Percentiles rank a stretch among this genome's conserved stretches.
Conservation (phyloP, 2,329 filamentous ascomycete species). For the Cercospora sp. region DNA sequence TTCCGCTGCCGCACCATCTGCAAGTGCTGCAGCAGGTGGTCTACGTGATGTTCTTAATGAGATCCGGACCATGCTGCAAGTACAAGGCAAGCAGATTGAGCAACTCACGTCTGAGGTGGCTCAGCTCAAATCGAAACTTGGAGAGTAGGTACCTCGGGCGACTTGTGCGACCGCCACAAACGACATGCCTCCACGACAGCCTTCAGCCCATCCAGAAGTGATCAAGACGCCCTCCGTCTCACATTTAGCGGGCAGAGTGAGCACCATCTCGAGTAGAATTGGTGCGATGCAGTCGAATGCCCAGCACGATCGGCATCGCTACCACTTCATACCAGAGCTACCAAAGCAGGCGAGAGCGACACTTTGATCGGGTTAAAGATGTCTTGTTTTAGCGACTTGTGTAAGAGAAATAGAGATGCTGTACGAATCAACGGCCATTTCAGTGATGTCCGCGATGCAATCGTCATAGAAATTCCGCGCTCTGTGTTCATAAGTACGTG, state of each 20-base stretch:
- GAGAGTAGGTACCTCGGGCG: slow-evolving; percentile 25
- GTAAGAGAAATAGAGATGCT: slow-evolving; percentile 11
- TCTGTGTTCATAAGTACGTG: not conserved
- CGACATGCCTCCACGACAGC: not conserved
- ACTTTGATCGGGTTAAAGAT: not conserved
- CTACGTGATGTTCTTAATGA: slow-evolving; percentile 69
- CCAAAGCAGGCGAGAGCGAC: slow-evolving; percentile 3
- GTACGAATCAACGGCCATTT: slow-evolving; percentile 10
- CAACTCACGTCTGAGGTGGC: slow-evolving; percentile 81
- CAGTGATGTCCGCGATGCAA: slow-evolving; percentile 9
- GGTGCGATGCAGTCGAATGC: not conserved
- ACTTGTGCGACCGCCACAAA: slow-evolving; percentile 2
- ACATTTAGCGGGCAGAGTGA: slow-evolving; percentile 11
- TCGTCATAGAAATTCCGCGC: slow-evolving; percentile 10
- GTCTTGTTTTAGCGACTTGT: slow-evolving; percentile 2
- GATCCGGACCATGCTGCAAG: slow-evolving; percentile 75
- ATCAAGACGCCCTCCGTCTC: slow-evolving; percentile 13
- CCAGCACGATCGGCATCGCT: slow-evolving; percentile 8
- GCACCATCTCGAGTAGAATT: slow-evolving; percentile 10
- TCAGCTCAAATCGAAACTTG: slow-evolving; percentile 67
- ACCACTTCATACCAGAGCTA: slow-evolving; percentile 19
- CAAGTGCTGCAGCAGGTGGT: slow-evolving; percentile 50
- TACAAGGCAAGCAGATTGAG: slow-evolving; percentile 74
- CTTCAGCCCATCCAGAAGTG: slow-evolving; percentile 6
- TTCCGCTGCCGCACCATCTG: slow-evolving; percentile 36